Base-by-base conservation (phyloP, 257 asterid species). In the Haberlea rhodopensis region DNA sequence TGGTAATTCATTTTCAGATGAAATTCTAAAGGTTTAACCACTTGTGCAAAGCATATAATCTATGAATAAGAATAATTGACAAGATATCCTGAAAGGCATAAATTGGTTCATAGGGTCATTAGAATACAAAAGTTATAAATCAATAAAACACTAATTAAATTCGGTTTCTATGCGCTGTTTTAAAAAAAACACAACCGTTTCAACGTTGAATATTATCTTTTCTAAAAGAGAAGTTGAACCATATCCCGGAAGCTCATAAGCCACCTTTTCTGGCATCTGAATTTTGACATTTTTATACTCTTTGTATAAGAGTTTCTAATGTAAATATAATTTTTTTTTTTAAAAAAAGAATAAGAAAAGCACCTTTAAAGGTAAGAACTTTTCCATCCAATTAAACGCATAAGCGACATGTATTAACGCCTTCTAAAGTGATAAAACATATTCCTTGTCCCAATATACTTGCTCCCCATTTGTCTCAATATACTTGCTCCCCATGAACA, bases 1-100 rank as follows among this genome's bases (percentile, higher is more conserved):
- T 18, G 34, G 25, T 1, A 24, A 59, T 13, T 20, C 60, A 31
- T 24, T 63, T 49, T 63, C 43, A 71, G 63, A 67, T 37, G 45
- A 71, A 21, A 62, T 58, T 46, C 3, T 8, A 15, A 8, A 9
- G 53, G 22, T 43, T 18, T 20, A 51, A 54, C 23, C 22, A 19
- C 32, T 19, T 7, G 48, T 31, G 53, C 28, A 19, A 40, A 67
- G 24, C 18, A 0, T 53, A 20, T 24, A 52, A 37, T 18, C 46
- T 57, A 29, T 15, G 31, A 51, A 53, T n/a, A n/a, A n/a, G n/a
- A n/a, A n/a, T n/a, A 20, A 46, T 16, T 25, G 43, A 34, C 11
- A 23, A 5, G 57, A 27, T 40, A 18, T 5, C 7, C 54, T 21
- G 6, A 48, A 60, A 53, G 54, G 22, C 52, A 67, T 29, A 43